phyloP scores from a whole-genome alignment of 164 flowering plant species.

The Protea cynaroides region DNA sequence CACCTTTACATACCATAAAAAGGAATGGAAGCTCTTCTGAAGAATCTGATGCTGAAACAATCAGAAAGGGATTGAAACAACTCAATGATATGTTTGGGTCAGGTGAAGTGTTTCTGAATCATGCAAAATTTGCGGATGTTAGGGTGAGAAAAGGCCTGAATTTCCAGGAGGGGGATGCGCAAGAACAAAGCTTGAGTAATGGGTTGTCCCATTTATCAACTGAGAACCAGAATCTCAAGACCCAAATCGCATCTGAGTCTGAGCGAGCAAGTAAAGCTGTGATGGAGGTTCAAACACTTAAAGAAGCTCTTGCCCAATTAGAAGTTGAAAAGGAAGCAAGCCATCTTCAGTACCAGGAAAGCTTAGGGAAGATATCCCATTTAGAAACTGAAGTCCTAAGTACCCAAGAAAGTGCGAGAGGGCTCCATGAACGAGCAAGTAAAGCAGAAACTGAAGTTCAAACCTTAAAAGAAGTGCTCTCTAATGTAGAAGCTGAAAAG shows the following conservation, averaged over 20 bases:
- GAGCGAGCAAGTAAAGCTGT: slow-evolving; percentile 32
- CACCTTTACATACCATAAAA: slow-evolving; percentile 28
- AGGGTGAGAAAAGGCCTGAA: slow-evolving; percentile 21
- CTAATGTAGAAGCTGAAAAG: slow-evolving; percentile 43
- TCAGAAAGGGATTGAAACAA: slow-evolving; percentile 52
- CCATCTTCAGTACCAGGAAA: slow-evolving; percentile 41
- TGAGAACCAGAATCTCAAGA: slow-evolving; percentile 27
- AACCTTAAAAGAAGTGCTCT: slow-evolving; percentile 44
- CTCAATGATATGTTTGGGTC: slow-evolving; percentile 26
- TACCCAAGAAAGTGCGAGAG: slow-evolving; percentile 36
- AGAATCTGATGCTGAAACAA: slow-evolving; percentile 25
- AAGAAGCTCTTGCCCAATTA: slow-evolving; percentile 36
- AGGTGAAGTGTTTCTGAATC: slow-evolving; percentile 17
- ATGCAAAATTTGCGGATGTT: slow-evolving; percentile 18
- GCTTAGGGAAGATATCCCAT: slow-evolving; percentile 45
- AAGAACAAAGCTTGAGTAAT: slow-evolving; percentile 17
- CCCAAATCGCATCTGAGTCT: slow-evolving; percentile 23
- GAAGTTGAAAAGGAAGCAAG: slow-evolving; percentile 52
- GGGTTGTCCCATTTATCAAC: slow-evolving; percentile 24
- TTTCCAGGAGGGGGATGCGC: slow-evolving; percentile 21
- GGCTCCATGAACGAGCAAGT: slow-evolving; percentile 42
- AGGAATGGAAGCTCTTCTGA: slow-evolving; percentile 46
- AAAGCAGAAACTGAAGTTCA: slow-evolving; percentile 54
- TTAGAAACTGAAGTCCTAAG: slow-evolving; percentile 40
- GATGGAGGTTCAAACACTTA: slow-evolving; percentile 38